Evolutionary conservation across 768 basidiomycete species (phyloP), one percentile per base, ranked within the genome.

Genomic region (Leccinum boreale): DNA sequence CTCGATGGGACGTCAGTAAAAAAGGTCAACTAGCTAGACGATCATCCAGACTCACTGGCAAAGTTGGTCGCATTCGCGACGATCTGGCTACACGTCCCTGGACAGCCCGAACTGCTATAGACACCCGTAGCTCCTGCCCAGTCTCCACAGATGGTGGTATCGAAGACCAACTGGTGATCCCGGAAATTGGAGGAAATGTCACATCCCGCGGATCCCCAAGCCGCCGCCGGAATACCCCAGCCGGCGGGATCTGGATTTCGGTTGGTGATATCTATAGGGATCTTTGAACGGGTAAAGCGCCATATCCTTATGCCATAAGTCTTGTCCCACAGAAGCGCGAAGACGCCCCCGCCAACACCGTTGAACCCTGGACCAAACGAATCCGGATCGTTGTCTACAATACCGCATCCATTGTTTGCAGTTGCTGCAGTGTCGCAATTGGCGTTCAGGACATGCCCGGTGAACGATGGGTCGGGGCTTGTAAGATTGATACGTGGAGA

Each of bases 41-140:
- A 21, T 23, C 4, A 45, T 26, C 26, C 15, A 28, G n/a, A 69
- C 77, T 67, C 59, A 81, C 80, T 49, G 12, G 53, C 62, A 68
- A 83, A 89, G 72, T 85, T 88, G 24, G 59, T 70, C 11, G 84
- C 78, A 65, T 89, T 75, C 10, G 79, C 73, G 26, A 87, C 81
- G 24, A 75, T 75, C 3, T 77, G 63, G 1, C 69, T 65, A 52
- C 83, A 84, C 7, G 77, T 79, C 2, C 77, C 81, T 0, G 75
- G 70, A 55, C 77, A 77, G 10, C 69, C 67, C 36, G 72, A 74
- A 1, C 5, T 36, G 1, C 21, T 3, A 36, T 73, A 74, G 0
- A 60, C 55, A 10, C 4, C 1, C 31, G 17, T 0, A 31, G 49
- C 8, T 9, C 53, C 58, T 6, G 70, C 73, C 72, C 72, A 73